Evolutionary conservation across 257 asterid genomes (phyloP), one percentile per base, ranked within the genome.

Genomic region (Verbena officinalis): DNA sequence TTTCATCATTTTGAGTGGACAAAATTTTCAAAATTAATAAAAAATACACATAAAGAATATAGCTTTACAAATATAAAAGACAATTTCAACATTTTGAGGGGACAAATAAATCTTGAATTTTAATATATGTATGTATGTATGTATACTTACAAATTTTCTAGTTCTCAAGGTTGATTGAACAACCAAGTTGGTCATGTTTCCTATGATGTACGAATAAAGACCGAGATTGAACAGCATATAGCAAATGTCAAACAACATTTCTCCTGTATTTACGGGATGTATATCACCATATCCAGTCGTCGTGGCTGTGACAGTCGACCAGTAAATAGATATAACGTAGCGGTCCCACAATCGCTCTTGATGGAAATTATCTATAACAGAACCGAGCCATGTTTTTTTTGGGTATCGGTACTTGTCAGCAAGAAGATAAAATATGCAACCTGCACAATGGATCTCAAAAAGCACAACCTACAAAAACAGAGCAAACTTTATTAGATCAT

Each of bases 181-280:
- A 59, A 89, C 86, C 86, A 89, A 68, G 80, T 89, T 89, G 70
- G 96, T 89, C 95, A 89, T 86, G 80, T 89, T 89, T 43, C 97
- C 95, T 44, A 90, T 85, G 70, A 87, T 73, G 65, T 90, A 90
- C n/a, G 95, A 74, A 9, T 84, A 63, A 56, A 90, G 77, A n/a
- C 88, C 92, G 4, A 89, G 83, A 80, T 86, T 78, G 75, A 89
- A 81, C 22, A 89, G 62, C 80, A 89, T 80, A 73, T 71, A 89
- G 67, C 84, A 50, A 55, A 82, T 72, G 79, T 42, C 73, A 19
- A 82, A 89, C 69, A 86, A 21, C 87, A 75, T 89, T 81, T 89
- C 96, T 11, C 22, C 40, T 39, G 71, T 69, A 68, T 77, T 80
- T 39, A 84, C 88, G 10, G 96, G 84, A 48, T 89, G 96, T 14